Conservation (phyloP, 108 stramenopile species). For the Nannochloropsis gaditana region DNA sequence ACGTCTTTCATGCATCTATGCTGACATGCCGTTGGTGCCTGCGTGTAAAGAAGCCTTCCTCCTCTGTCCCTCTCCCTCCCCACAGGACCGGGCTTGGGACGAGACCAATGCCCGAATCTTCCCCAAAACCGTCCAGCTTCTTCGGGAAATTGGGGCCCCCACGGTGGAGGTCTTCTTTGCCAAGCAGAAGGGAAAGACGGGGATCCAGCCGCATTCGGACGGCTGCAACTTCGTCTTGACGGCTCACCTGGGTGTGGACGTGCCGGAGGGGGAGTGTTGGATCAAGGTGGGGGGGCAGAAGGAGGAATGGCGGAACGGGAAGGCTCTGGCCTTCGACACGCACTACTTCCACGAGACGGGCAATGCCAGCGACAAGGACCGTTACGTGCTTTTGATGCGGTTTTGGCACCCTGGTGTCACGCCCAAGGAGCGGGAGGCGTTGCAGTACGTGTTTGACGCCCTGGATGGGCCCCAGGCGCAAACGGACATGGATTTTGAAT, state of each 20-base stretch:
- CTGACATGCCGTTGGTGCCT: no score
- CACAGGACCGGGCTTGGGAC: slow-evolving; percentile 81
- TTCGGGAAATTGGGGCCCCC: slow-evolving; percentile 64
- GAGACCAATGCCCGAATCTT: slow-evolving; percentile 66
- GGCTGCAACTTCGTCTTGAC: slow-evolving; percentile 87
- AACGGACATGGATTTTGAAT: not conserved
- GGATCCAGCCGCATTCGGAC: slow-evolving; percentile 62
- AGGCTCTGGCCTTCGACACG: slow-evolving; percentile 73
- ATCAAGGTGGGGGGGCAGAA: slow-evolving; percentile 43
- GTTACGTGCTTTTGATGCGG: slow-evolving; percentile 80
- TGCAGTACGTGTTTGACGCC: slow-evolving; percentile 65
- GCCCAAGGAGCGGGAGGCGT: slow-evolving; percentile 62
- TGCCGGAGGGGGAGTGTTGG: slow-evolving; percentile 60
- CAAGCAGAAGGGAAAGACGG: slow-evolving; percentile 33
- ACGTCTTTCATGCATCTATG: no score
- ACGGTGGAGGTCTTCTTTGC: slow-evolving; percentile 84
- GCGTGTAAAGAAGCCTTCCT: no score
- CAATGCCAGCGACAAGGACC: slow-evolving; percentile 69
- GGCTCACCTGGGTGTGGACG: slow-evolving; percentile 70
- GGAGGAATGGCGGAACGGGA: slow-evolving; percentile 67
- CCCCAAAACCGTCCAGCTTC: slow-evolving; percentile 65
- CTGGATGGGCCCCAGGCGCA: slow-evolving; percentile 23
- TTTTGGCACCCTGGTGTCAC: slow-evolving; percentile 90
- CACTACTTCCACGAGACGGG: slow-evolving; percentile 76
- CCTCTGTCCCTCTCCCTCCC: not conserved